phyloP scores from a whole-genome alignment of 495 filamentous ascomycete species.

The Parathielavia hyrcaniae region DNA sequence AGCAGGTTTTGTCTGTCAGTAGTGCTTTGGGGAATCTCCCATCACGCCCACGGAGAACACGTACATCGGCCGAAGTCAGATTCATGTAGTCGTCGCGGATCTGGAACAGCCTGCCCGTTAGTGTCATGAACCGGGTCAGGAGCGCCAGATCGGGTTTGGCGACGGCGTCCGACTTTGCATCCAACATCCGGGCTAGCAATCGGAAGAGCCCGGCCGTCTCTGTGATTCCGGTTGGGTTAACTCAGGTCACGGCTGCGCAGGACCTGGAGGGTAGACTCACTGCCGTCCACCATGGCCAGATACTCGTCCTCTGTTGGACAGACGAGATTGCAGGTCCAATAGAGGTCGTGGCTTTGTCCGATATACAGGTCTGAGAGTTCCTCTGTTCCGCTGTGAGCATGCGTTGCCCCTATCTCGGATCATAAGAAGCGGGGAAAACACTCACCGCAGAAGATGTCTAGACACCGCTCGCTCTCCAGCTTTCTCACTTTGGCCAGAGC shows the following conservation, averaged over 20 bases:
- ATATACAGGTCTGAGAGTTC: conserved; percentile 77
- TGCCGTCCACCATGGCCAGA: conserved; percentile 85
- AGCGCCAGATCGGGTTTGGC: conserved; percentile 39
- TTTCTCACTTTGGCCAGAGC: conserved; percentile 53
- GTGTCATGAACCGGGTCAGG: conserved; percentile 58
- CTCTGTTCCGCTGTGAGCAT: conserved; percentile 31
- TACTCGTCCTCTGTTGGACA: conserved; percentile 87
- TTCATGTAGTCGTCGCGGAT: conserved; percentile 89
- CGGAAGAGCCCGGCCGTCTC: conserved; percentile 44
- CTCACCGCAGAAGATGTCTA: conserved; percentile 11
- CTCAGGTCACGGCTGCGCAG: not conserved
- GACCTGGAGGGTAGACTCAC: conserved; percentile 6
- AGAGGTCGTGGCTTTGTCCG: conserved; percentile 84
- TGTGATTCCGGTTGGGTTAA: not conserved
- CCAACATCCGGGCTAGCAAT: too few species aligned
- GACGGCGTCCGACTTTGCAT: conserved; percentile 53
- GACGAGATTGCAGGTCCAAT: conserved; percentile 76
- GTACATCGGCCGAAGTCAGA: conserved; percentile 35
- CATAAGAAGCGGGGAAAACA: too few species aligned
- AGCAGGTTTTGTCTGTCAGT: too few species aligned
- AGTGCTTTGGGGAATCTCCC: not conserved
- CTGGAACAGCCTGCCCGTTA: conserved; percentile 77
- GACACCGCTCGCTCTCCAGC: conserved; percentile 27
- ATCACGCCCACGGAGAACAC: not conserved
- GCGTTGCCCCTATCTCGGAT: too few species aligned